phyloP scores from a whole-genome alignment of 257 asterid species.

The Gentiana dahurica region DNA sequence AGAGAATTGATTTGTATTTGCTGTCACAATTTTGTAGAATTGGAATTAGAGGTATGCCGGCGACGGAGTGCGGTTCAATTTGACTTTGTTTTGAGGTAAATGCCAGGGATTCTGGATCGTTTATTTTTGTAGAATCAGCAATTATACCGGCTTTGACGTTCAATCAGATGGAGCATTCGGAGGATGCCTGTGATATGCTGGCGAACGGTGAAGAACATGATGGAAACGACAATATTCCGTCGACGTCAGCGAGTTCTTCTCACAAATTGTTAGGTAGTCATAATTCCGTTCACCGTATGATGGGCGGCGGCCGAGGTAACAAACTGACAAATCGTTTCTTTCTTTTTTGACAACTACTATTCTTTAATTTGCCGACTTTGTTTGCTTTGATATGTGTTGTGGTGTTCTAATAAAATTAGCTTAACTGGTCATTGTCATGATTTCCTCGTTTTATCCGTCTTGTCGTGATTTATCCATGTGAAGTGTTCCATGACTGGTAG shows the following conservation, averaged over 20 bases:
- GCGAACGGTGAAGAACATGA: conserved; percentile 40
- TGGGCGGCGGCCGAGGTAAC: conserved; percentile 79
- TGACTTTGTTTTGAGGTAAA: background rate
- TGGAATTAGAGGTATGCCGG: background rate
- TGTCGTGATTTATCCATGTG: too few species aligned
- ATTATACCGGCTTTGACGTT: conserved; percentile 2
- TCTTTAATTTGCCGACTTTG: too few species aligned
- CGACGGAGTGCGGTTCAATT: conserved; percentile 1
- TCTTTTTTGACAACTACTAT: too few species aligned
- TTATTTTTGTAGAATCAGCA: background rate
- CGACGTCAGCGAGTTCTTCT: conserved; percentile 29
- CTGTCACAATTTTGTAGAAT: too few species aligned
- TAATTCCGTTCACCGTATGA: conserved; percentile 55
- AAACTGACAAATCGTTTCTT: too few species aligned
- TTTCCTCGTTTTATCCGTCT: too few species aligned
- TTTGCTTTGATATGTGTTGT: too few species aligned
- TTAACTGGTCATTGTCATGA: too few species aligned
- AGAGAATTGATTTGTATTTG: too few species aligned
- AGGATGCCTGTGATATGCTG: conserved; percentile 41
- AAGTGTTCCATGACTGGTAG: too few species aligned
- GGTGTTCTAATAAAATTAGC: too few species aligned
- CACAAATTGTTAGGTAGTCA: conserved; percentile 44
- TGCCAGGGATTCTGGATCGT: conserved; percentile 8
- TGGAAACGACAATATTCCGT: conserved; percentile 16
- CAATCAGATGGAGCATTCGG: conserved; percentile 51